Evolutionary conservation across 331 rosid species (phyloP).

Genomic region (Telfairia occidentalis): DNA sequence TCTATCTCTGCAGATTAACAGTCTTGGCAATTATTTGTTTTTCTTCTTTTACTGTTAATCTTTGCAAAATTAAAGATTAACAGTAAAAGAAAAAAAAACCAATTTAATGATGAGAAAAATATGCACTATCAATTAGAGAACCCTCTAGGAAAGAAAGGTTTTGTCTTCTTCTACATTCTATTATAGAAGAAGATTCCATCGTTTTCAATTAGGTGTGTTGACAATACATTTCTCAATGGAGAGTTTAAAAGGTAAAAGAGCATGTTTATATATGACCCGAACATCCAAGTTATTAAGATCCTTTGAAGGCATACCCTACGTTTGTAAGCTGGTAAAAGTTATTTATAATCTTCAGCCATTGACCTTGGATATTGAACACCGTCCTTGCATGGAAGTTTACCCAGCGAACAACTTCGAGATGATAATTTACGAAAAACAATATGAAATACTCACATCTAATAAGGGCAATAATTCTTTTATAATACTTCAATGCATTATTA

Average conservation of each 20-base stretch:
- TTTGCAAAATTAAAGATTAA: background rate
- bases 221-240: background rate
- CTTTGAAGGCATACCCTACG: no score
- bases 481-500: no score
- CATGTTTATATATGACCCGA: background rate
- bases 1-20: background rate
- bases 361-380: no score
- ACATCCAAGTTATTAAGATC: background rate
- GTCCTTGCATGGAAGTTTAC: no score
- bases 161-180: background rate
- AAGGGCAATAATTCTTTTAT: no score
- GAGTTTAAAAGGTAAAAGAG: background rate
- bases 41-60: background rate
- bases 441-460: no score
- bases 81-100: background rate
- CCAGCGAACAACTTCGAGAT: no score
- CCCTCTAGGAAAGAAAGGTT: background rate
- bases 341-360: no score
- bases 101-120: background rate
- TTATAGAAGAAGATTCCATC: background rate
- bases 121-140: background rate
- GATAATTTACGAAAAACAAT: no score
- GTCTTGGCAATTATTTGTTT: background rate
- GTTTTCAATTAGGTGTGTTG: background rate
- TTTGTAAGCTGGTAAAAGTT: no score